Evolutionary conservation across 106 monocot genomes (phyloP), one percentile per base, ranked within the genome.

Genomic region (Alisma plantagoaquatica): DNA sequence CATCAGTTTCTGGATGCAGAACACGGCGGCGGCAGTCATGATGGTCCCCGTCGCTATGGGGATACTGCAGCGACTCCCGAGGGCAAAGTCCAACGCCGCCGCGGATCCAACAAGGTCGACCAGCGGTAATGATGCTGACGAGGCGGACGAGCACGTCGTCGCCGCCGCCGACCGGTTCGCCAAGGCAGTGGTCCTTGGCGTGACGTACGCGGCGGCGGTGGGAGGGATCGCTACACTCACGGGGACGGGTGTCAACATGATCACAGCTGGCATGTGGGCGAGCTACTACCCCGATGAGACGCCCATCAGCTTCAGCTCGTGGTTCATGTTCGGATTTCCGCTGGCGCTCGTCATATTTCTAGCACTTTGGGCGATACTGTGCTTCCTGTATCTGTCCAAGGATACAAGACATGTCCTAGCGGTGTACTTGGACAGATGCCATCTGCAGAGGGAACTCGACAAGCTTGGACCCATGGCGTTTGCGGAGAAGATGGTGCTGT

Each of bases 1-100:
- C 54, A 65, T 98, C 29, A 85, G 96, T 74, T 85, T 98, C 84
- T 98, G 96, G 96, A 90, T 98, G 74, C 84, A 85, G 70, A 98
- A 98, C 84, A 82, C 84, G 0, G 49, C 89, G 16, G 65, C 89
- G 38, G 75, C 85, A 6, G 61, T 90, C 49, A 76, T 98, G 90
- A 98, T 98, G 89, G 82, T 87, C 28, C 83, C 82, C 27, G 93
- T 93, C 41, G 87, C 87, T 31, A 93, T 68, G 33, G 93, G 93
- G 23, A 77, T 93, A 9, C 55, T 66, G 3, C 65, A 66, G 32
- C 55, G 56, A 9, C 29, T 67, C 46, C 57, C 56, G 18, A 21
- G 3, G 20, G 22, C 21, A 24, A 24, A 24, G 49, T n/a, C 49
- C 49, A 27, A 27, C 27, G 49, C 25, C 49, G 24, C 23, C 14